Percentiles rank a stretch among this genome's conserved stretches.
Evolutionary conservation across 768 basidiomycete species (phyloP).

Genomic region (Termitomyces bulborhizus): DNA sequence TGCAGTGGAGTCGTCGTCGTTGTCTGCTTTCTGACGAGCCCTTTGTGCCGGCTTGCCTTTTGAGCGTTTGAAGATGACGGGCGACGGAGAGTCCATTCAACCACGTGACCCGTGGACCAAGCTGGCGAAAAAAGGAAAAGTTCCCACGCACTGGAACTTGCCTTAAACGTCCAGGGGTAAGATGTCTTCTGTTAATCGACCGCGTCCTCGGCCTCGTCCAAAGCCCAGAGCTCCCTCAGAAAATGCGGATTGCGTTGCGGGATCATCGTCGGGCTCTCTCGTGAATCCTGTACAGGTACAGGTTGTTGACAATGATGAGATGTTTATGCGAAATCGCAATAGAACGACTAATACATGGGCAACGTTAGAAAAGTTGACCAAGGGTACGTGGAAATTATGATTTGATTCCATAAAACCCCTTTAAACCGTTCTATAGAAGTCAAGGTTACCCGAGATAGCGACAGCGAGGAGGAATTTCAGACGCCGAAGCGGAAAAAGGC

Average conservation of each 20-base stretch:
- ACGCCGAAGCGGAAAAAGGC: constrained; percentile 30
- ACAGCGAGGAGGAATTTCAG: constrained; percentile 23
- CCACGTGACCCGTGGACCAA: constrained; percentile 31
- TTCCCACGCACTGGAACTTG: constrained; percentile 38
- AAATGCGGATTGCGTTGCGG: constrained; percentile 13
- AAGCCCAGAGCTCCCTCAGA: constrained; percentile 27
- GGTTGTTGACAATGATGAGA: constrained; percentile 54
- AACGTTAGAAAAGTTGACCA: constrained; percentile 47
- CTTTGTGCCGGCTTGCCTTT: constrained; percentile 36
- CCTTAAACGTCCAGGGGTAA: constrained; percentile 21
- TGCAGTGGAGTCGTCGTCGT: constrained; percentile 15
- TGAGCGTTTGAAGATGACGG: constrained; percentile 45
- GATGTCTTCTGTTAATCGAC: constrained; percentile 25
- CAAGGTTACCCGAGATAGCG: constrained; percentile 9
- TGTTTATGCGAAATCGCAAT: constrained; percentile 63
- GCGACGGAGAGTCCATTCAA: constrained; percentile 35
- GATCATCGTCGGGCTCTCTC: constrained; percentile 14
- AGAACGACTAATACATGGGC: constrained; percentile 54
- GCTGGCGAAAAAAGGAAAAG: constrained; percentile 14
- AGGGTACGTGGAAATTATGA: constrained; percentile 34
- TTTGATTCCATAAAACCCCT: background rate
- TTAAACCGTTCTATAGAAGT: background rate
- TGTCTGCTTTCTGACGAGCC: constrained; percentile 34
- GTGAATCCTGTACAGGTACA: constrained; percentile 18
- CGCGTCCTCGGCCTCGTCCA: constrained; percentile 46